Evolutionary conservation across 306 rosid genomes (phyloP).

Genomic region (Vachellia pachyceras): DNA sequence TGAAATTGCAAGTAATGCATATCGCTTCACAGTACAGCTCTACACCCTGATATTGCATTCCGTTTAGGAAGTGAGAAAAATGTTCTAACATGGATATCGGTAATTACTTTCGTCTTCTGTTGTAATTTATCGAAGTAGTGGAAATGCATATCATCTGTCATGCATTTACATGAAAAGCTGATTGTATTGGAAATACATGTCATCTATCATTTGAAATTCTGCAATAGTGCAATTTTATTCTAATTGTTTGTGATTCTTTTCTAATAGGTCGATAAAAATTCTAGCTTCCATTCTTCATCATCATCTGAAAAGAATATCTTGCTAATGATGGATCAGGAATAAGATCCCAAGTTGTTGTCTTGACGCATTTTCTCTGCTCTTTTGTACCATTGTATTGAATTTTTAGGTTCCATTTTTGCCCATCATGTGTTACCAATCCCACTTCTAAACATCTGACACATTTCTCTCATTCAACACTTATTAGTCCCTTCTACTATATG

Average conservation of each 20-base stretch:
- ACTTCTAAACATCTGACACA: not conserved
- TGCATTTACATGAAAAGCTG: conserved; percentile 21
- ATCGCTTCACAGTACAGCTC: conserved; percentile 35
- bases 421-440: not conserved
- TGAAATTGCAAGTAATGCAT: conserved; percentile 30
- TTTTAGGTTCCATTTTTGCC: conserved; percentile 32
- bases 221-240: conserved; percentile 29
- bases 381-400: conserved; percentile 7
- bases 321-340: conserved; percentile 13
- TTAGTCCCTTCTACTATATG: not conserved
- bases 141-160: conserved; percentile 23
- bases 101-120: conserved; percentile 34
- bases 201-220: conserved; percentile 22
- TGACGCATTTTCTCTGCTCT: conserved; percentile 34
- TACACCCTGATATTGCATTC: conserved; percentile 44
- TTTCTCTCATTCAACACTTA: conserved; percentile 7
- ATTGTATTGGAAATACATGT: conserved; percentile 18
- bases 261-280: not conserved
- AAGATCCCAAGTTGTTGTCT: not conserved
- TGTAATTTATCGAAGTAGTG: conserved; percentile 34
- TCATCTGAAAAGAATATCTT: conserved; percentile 19
- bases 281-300: conserved; percentile 13
- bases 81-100: conserved; percentile 35
- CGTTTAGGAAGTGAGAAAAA: conserved; percentile 43
- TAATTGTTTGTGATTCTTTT: conserved; percentile 17